Base-by-base conservation (phyloP, 768 basidiomycete genomes). In the Rubroboletus pulcherrimus region DNA sequence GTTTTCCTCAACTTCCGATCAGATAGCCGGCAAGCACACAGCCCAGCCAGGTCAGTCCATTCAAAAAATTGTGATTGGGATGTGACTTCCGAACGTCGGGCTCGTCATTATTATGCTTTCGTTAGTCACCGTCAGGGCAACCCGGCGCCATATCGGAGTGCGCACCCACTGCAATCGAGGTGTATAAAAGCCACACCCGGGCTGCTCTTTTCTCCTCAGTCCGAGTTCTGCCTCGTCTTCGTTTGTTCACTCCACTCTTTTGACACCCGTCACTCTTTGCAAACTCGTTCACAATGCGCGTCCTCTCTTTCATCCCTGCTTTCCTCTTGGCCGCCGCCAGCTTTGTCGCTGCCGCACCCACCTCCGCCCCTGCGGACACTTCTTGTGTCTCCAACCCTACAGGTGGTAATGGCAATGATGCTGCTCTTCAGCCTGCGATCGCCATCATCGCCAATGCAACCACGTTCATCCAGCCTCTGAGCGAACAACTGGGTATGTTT, bases 61-160 rank as follows among this genome's bases (percentile, higher is more conserved):
- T 55, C 53, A 67, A 34, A 62, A 38, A 21, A 70, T 46, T 69
- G 66, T 49, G 59, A 51, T 46, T 87, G 85, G 29, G 54, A 11
- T 31, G 31, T 42, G 30, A 39, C 41, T 34, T 50, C 12, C 43
- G 5, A 17, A 26, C 9, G 39, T 29, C 38, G 40, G 21, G 35
- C 0, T 50, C 15, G 34, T 41, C 38, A 8, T 59, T 24, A 39
- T 19, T 40, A 40, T n/a, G 33, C 30, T 41, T 35, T 54, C 7
- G 19, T 35, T 19, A 40, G 26, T 51, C 42, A 34, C 57, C 55
- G 29, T 50, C 56, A 26, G n/a, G 35, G 29, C n/a, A 14, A 34
- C 33, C 39, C 37, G 48, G 55, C 43, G 33, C 37, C 50, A 11
- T 31, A 19, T 45, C 37, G 47, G 45, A 41, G 33, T 33, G 51